Percentiles rank a stretch among this genome's conserved stretches.
Conservation (phyloP, 2,329 filamentous ascomycete genomes). For the Fusarium heterosporum region DNA sequence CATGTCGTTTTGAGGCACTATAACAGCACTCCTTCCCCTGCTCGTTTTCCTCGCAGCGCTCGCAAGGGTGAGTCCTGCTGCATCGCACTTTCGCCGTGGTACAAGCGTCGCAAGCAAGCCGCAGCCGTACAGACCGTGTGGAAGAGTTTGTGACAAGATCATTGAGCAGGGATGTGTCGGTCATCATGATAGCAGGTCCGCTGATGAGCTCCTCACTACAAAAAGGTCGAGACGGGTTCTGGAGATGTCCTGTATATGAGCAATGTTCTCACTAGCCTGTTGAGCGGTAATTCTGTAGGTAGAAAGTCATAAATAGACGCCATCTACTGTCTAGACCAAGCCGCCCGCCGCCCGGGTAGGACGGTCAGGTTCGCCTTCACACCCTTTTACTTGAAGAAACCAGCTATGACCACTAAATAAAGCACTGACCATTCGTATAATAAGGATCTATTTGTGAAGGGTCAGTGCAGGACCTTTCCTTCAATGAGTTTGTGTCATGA, state of each 20-base stretch:
- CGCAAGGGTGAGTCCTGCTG: constrained; percentile 35
- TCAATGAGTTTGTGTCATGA: neutral
- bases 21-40: constrained; percentile 26
- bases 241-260: constrained; percentile 18
- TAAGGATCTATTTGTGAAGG: no score
- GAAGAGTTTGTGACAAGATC: neutral
- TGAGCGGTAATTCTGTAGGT: neutral
- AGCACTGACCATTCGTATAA: neutral
- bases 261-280: neutral
- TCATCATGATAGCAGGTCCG: neutral
- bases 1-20: constrained; percentile 25
- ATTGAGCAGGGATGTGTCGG: constrained; percentile 15
- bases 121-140: constrained; percentile 21
- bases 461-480: neutral
- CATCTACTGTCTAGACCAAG: constrained; percentile 14
- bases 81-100: constrained; percentile 37
- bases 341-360: constrained; percentile 23
- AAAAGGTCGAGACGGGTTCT: neutral
- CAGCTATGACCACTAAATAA: constrained; percentile 1
- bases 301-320: constrained; percentile 6
- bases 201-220: neutral
- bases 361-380: constrained; percentile 24
- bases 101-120: constrained; percentile 36
- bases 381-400: neutral
- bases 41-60: constrained; percentile 31